Percentiles rank a stretch among this genome's conserved stretches.
Conservation (phyloP, 148 eudicot genomes). For the Spergularia bocconei region DNA sequence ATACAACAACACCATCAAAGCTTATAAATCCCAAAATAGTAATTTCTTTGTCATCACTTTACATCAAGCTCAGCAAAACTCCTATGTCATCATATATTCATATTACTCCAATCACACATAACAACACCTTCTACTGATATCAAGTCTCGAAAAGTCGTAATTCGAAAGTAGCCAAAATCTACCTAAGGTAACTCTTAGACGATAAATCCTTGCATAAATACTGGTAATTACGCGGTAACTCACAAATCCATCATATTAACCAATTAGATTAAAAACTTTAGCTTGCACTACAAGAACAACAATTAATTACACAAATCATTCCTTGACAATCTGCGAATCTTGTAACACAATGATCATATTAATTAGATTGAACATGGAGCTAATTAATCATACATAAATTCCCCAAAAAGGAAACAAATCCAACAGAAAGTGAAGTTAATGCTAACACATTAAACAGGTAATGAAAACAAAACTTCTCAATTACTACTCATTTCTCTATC, state of each 20-base stretch:
- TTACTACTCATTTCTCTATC: not conserved
- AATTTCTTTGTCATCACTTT: no score
- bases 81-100: not conserved
- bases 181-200: no score
- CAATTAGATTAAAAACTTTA: not conserved
- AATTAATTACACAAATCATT: no score
- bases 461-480: not conserved
- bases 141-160: no score
- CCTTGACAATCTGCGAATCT: no score
- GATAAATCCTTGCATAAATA: no score
- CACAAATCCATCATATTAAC: no score
- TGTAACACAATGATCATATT: not conserved
- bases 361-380: not conserved
- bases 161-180: no score
- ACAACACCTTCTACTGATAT: no score
- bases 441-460: not conserved
- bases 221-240: no score
- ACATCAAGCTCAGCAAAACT: not conserved
- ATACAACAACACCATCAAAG: not conserved
- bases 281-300: no score
- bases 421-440: slow-evolving; percentile 1
- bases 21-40: not conserved
- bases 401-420: slow-evolving; percentile 4
- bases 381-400: not conserved
- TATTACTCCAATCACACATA: no score